Conservation (phyloP, 768 basidiomycete genomes). For the Boletus insuetus region DNA sequence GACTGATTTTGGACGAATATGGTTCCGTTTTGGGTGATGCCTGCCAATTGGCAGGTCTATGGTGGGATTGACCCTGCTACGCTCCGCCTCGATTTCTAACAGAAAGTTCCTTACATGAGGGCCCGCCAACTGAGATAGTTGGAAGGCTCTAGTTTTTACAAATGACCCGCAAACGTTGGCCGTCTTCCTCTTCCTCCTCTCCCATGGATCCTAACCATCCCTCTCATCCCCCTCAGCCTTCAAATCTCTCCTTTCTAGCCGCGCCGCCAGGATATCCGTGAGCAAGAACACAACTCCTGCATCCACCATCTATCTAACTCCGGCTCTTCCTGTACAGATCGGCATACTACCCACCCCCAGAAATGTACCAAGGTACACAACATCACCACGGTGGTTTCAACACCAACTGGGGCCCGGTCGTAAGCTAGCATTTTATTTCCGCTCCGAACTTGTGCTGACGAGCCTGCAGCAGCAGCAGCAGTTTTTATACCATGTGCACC, state of each 20-base stretch:
- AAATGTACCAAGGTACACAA: not conserved
- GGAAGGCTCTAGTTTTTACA: not conserved
- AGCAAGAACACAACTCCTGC: not conserved
- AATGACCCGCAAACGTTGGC: not conserved
- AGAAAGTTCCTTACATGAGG: not conserved
- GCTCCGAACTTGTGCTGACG: not conserved
- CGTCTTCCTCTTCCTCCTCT: not conserved
- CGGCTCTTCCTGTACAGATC: not conserved
- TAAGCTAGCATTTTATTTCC: not conserved
- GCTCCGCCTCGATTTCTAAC: not conserved
- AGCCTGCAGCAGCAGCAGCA: not conserved
- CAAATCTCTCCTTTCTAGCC: not conserved
- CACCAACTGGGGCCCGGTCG: not conserved
- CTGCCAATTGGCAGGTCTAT: not conserved
- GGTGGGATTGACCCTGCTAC: not conserved
- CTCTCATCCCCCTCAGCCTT: too few species aligned
- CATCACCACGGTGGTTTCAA: not conserved
- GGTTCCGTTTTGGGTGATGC: not conserved
- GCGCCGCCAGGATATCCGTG: not conserved
- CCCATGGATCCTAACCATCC: not conserved
- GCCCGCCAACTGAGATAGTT: conserved; percentile 6
- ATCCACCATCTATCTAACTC: not conserved
- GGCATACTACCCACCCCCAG: not conserved
- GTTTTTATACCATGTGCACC: not conserved
- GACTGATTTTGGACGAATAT: not conserved